phyloP scores from a whole-genome alignment of 106 monocot species.

The Dioscorea alata region DNA sequence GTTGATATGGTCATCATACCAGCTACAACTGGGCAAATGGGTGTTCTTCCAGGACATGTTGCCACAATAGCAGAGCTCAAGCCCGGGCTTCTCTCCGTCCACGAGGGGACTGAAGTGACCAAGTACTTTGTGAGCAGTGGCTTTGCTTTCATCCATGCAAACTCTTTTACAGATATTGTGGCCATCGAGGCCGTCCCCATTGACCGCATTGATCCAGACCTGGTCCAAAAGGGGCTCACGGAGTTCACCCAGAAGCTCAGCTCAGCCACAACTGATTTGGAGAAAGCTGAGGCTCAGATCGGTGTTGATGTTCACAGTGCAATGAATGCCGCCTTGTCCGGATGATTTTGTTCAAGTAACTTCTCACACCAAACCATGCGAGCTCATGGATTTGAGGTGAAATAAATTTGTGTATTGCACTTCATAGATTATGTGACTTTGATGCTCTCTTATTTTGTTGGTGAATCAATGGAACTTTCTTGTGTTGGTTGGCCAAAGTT shows the following conservation, averaged over 20 bases:
- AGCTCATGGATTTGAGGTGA: too few relatives aligned
- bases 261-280: conserved; percentile 68
- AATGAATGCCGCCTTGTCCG: conserved; percentile 69
- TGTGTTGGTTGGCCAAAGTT: too few relatives aligned
- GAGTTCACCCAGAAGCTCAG: conserved; percentile 81
- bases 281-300: conserved; percentile 93
- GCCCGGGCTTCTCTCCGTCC: conserved; percentile 81
- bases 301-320: conserved; percentile 89
- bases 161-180: conserved; percentile 78
- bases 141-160: conserved; percentile 89
- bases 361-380: background rate
- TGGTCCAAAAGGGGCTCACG: conserved; percentile 76
- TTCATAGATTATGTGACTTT: too few relatives aligned
- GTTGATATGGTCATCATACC: conserved; percentile 88
- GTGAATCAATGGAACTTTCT: too few relatives aligned
- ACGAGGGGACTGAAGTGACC: conserved; percentile 65
- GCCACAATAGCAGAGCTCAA: conserved; percentile 94
- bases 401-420: too few relatives aligned
- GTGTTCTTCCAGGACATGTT: conserved; percentile 88
- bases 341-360: conserved; percentile 9
- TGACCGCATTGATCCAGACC: conserved; percentile 51
- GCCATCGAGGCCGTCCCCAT: conserved; percentile 87
- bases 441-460: too few relatives aligned
- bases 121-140: conserved; percentile 94
- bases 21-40: conserved; percentile 87